Conservation (phyloP, 2,329 filamentous ascomycete species). For the Colletotrichum sansevieriae region DNA sequence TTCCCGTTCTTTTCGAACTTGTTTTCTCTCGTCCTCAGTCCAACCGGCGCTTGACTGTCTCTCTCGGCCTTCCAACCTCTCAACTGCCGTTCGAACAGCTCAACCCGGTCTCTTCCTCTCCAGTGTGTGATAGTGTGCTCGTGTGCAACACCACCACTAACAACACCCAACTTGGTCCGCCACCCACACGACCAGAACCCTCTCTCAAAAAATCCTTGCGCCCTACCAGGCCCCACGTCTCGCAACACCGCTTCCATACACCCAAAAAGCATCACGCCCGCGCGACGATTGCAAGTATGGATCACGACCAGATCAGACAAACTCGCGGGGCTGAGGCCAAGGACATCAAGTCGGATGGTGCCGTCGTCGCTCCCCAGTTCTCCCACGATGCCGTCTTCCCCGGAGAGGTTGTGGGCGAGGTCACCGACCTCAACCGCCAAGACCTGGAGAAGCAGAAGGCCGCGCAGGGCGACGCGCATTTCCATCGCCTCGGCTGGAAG, state of each 20-base stretch:
- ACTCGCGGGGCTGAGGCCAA: slow-evolving; percentile 24
- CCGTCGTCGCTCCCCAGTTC: slow-evolving; percentile 38
- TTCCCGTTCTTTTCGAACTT: slow-evolving; percentile 9
- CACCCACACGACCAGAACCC: slow-evolving; percentile 2
- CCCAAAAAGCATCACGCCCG: background rate
- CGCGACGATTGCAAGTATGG: slow-evolving; percentile 22
- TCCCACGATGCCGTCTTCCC: slow-evolving; percentile 41
- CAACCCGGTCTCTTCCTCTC: slow-evolving; percentile 23
- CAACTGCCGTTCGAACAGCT: slow-evolving; percentile 32
- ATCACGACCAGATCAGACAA: slow-evolving; percentile 40
- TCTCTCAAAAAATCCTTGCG: slow-evolving; percentile 3
- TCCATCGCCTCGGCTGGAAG: slow-evolving; percentile 69
- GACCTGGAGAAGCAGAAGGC: slow-evolving; percentile 63
- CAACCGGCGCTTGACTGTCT: slow-evolving; percentile 27
- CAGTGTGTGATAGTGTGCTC: slow-evolving; percentile 6
- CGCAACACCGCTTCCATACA: background rate
- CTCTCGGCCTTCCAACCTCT: slow-evolving; percentile 9
- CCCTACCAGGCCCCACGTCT: slow-evolving; percentile 24
- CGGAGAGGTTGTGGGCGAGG: slow-evolving; percentile 48
- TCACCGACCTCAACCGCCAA: slow-evolving; percentile 46
- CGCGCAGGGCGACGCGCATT: slow-evolving; percentile 60
- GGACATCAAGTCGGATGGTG: slow-evolving; percentile 38
- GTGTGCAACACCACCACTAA: background rate
- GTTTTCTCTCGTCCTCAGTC: slow-evolving; percentile 13
- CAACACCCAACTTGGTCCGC: background rate